Evolutionary conservation across 139 green algal species (phyloP), one percentile per base, ranked within the genome.

Genomic region (Spirogloea muscicola): DNA sequence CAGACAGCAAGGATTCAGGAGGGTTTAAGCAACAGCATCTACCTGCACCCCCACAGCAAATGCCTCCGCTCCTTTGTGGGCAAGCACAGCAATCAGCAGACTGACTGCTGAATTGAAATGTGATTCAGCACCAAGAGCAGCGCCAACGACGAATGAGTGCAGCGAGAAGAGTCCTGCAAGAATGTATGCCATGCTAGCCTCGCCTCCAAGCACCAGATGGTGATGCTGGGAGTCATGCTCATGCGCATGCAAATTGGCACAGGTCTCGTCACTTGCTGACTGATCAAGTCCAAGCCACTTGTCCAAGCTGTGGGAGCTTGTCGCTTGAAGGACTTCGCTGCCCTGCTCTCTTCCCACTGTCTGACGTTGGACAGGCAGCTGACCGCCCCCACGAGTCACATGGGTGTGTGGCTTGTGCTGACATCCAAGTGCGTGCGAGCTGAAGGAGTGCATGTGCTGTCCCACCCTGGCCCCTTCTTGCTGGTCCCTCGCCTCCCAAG

Each of bases 61-160:
- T 25, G 71, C 71, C 40, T 79, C 71, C 16, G 66, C 63, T 13
- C 71, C 70, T 42, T 79, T 79, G 62, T 79, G 71, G 5, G 71
- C 71, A 31, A 79, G 36, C 3, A 79, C 9, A 25, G 71, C 71
- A 25, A 79, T 79, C 13, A 79, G 21, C 31, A 79, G 63, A 27
- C 42, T 37, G 3, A 79, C n/a, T 1, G 71, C 31, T 9, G 63
- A 62, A 27, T 76, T 27, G 33, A 49, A 31, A 10, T 29, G 31
- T 29, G 13, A 7, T 31, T n/a, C 29, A 3, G 42, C 65, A 18
- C 71, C 71, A 25, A 79, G 46, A 2, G 71, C 71, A 18, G 63
- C 71, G 1, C 71, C 71, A 18, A 79, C 71, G 31, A 79, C 71
- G 49, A 79, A 79, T 37, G 71, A 79, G 52, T 79, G 71, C 41